Evolutionary conservation across 768 basidiomycete genomes (phyloP).

Genomic region (Termitomyces sp.): DNA sequence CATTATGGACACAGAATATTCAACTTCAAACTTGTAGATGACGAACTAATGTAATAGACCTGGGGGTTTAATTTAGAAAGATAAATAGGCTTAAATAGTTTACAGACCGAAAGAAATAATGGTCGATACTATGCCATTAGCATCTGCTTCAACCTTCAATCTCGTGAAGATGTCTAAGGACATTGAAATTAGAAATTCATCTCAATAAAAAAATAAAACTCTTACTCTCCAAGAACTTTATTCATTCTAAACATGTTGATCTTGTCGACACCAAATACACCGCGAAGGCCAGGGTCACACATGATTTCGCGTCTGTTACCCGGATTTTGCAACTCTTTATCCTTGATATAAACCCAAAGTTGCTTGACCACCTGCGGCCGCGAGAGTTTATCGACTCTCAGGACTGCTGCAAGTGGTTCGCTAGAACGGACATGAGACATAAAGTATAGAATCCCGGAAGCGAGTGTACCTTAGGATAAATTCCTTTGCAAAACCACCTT

Average conservation of each 20-base stretch:
- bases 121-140: not conserved
- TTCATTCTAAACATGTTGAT: conserved; percentile 97
- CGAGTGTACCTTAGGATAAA: conserved; percentile 56
- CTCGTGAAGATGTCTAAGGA: conserved; percentile 31
- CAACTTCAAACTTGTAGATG: not conserved
- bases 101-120: not conserved
- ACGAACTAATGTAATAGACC: not conserved
- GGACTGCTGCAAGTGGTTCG: conserved; percentile 63
- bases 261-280: conserved; percentile 75
- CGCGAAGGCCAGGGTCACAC: conserved; percentile 67
- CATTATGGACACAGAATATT: not conserved
- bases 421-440: conserved; percentile 29
- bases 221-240: conserved; percentile 77
- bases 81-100: not conserved
- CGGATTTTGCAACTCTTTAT: conserved; percentile 78
- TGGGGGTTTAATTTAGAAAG: conserved; percentile 7
- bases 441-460: not conserved
- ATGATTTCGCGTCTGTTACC: conserved; percentile 77
- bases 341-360: conserved; percentile 87
- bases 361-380: conserved; percentile 89
- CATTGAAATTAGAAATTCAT: not conserved
- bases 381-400: conserved; percentile 65
- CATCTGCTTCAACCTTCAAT: not conserved
- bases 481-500: conserved; percentile 77
- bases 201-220: conserved; percentile 5